phyloP scores from a whole-genome alignment of 1,284 basidiomycete genomes.

The Leucoagaricus sp. region DNA sequence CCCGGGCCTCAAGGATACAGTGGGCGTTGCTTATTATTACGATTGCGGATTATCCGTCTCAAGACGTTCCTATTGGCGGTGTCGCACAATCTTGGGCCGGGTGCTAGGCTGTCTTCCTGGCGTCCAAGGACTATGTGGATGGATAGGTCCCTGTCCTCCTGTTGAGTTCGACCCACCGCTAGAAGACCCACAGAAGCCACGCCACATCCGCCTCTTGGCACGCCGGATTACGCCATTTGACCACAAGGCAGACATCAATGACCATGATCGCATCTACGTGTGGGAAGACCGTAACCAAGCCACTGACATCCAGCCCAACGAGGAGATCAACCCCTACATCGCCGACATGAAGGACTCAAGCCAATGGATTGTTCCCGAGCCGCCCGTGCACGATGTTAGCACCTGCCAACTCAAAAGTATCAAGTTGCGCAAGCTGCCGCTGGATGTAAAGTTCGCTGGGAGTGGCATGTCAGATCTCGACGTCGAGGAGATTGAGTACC shows the following conservation, averaged over 20 bases:
- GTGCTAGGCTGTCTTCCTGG: not conserved
- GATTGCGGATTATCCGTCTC: not conserved
- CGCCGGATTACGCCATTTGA: not conserved
- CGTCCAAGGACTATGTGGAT: not conserved
- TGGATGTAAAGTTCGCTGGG: not conserved
- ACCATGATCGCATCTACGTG: not conserved
- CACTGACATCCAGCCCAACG: not conserved
- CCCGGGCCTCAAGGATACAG: not conserved
- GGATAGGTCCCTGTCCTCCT: not conserved
- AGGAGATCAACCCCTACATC: not conserved
- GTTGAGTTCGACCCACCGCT: not conserved
- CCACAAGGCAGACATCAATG: not conserved
- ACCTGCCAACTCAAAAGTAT: not conserved
- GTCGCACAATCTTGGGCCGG: not conserved
- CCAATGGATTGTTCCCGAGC: not conserved
- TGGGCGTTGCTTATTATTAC: not conserved
- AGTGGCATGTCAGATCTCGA: not conserved
- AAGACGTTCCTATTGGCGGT: not conserved
- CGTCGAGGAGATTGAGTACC: not conserved
- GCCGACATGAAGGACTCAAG: not conserved
- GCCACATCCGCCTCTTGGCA: not conserved
- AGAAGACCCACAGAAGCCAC: not conserved
- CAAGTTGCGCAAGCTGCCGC: not conserved
- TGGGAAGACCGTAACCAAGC: not conserved
- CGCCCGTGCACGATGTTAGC: not conserved